Base-by-base conservation (phyloP, 78 protist genomes). In the Dictyostelium citrinum region DNA sequence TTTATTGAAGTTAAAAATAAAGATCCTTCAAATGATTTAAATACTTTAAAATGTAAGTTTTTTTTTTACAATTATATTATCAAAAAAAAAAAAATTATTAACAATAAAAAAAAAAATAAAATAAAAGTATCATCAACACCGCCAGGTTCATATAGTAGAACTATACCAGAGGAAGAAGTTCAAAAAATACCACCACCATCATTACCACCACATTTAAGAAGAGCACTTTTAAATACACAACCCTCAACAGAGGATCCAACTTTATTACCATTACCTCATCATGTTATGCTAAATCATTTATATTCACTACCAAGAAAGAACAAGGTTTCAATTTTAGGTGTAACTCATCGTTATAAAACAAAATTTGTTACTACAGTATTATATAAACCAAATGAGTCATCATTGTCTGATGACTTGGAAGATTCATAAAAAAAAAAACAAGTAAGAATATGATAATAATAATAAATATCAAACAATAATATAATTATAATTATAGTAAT, bases 211-310 rank as follows among this genome's bases (percentile, higher is more conserved):
- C 98, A 98, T 76, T 91, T 98, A 68, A 37, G 96, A 74, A 82
- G 95, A 68, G 95, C 95, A n/a, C 43, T 95, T 3, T 83, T 97
- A 41, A 96, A 97, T 88, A 83, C 94, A 7, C 95, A 90, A 55
- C 97, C 93, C 58, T 91, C 95, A 37, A 83, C 84, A 10, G 82
- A 81, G 24, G 91, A 98, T 55, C 98, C 99, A n/a, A 84, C 97
- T 17, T 82, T 93, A 46, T 96, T 98, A 33, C 99, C 99, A 17
- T 55, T 96, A 35, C 99, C 99, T 27, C 96, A 97, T 80, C 98
- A 97, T 84, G 98, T 97, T 37, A 97, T 97, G 96, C 60, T 98
- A 35, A 96, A 96, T 79, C 99, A 98, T 67, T 75, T 96, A 43
- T 97, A 97, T 33, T 93, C 96, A 6, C 82, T 94, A 29, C 86